Base-by-base conservation (phyloP, 2,329 filamentous ascomycete species). In the Mycogone perniciosa region DNA sequence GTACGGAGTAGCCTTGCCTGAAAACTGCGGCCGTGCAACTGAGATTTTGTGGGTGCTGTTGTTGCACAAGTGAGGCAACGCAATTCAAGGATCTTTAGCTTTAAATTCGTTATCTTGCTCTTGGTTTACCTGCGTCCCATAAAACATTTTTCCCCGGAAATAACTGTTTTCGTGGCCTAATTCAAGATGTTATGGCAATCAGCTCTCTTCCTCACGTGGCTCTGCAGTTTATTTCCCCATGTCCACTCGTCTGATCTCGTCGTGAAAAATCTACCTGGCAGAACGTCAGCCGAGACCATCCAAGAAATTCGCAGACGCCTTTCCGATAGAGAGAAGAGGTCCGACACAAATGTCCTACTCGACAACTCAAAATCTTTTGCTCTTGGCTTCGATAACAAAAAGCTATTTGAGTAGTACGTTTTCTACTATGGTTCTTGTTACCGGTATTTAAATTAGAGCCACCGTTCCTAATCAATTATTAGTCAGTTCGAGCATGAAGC, bases 331-430 rank as follows among this genome's bases (percentile, higher is more conserved):
- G 55, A 44, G 31, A 44, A 33, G 20, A 49, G 44, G 30, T n/a
- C 38, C 5, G 46, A 47, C 27, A 49, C 33, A 26, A 31, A 42
- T 4, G 53, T 56, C 31, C n/a, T 56, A 9, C 55, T 53, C 33
- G 51, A 55, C 5, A 53, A 53, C 27, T 55, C 53, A 4, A 55
- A 50, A 7, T 49, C 50, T 4, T 46, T 56, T 30, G 33, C 52
- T 26, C 20, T 37, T 13, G 33, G 7, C 6, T 42, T 55, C 11
- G 40, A 50, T n/a, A 39, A 39, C n/a, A 30, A 45, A 30, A 55
- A 29, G 5, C 45, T 56, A 5, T 56, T 56, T 44, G 51, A 54
- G 11, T 55, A 46, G 54, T 56, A 30, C 38, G 52, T 20, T 5
- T 37, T 13, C 6, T 33, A 7, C 33, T 8, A 11, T 3, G 7